Evolutionary conservation across 2,329 filamentous ascomycete genomes (phyloP).

Genomic region (Paraphaeosphaeria sporulosa): DNA sequence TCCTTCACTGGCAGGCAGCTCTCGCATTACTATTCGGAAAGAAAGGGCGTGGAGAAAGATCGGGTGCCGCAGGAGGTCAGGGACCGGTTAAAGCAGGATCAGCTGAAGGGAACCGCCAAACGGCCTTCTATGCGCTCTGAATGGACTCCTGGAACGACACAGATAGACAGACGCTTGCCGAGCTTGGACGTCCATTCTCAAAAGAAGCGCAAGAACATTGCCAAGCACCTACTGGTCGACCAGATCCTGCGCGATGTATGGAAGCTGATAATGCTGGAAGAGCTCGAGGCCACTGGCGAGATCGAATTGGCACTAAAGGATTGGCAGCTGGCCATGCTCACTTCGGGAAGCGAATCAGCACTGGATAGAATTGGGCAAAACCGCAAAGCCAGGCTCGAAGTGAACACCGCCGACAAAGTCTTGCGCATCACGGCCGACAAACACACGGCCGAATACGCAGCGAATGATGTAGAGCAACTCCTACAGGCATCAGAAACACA

Average conservation of each 20-base stretch:
- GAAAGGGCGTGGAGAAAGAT: conserved; percentile 30
- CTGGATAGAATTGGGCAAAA: conserved; percentile 38
- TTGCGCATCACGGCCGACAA: conserved; percentile 49
- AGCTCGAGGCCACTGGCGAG: conserved; percentile 46
- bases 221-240: conserved; percentile 43
- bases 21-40: conserved; percentile 39
- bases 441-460: conserved; percentile 44
- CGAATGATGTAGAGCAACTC: conserved; percentile 41
- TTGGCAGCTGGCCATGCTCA: conserved; percentile 45
- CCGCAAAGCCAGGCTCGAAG: conserved; percentile 42
- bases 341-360: conserved; percentile 30
- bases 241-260: conserved; percentile 45
- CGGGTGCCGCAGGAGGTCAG: conserved; percentile 27
- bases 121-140: conserved; percentile 32
- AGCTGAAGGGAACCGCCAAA: conserved; percentile 22
- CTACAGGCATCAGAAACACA: conserved; percentile 26
- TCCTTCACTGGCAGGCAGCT: conserved; percentile 43
- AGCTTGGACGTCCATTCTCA: conserved; percentile 23
- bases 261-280: conserved; percentile 44
- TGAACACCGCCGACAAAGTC: conserved; percentile 32
- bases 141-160: conserved; percentile 43
- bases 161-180: conserved; percentile 34
- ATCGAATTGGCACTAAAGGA: conserved; percentile 43
- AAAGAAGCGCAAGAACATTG: conserved; percentile 22
- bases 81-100: conserved; percentile 21